Percentiles rank a stretch among this genome's conserved stretches.
Evolutionary conservation across 192 early-diverging fungal species (phyloP).

Genomic region (Gryganskiella cystojenkinii): DNA sequence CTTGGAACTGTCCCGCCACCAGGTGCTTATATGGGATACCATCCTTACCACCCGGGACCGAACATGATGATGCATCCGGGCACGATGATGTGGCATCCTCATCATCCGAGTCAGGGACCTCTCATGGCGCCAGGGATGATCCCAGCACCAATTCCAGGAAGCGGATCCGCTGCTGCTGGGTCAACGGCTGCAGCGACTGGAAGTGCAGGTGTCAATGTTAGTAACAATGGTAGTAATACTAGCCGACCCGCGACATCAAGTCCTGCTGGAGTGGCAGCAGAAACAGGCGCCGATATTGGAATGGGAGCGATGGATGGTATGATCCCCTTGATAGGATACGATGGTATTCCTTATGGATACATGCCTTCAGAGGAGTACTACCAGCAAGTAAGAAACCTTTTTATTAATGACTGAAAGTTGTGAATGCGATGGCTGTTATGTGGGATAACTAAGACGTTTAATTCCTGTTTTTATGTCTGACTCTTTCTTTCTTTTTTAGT

Average conservation of each 20-base stretch:
- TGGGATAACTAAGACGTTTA: neutral
- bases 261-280: neutral
- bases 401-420: constrained; percentile 2
- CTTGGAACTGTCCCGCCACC: no score
- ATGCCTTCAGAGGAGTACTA: constrained; percentile 36
- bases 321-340: constrained; percentile 39
- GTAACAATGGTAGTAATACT: neutral
- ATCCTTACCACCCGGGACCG: constrained; percentile 24
- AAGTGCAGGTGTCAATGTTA: neutral
- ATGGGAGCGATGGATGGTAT: constrained; percentile 29
- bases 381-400: constrained; percentile 17
- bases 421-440: neutral
- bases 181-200: neutral
- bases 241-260: constrained; percentile 11
- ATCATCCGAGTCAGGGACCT: constrained; percentile 32
- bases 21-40: constrained; percentile 22
- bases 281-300: neutral
- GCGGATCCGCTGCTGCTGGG: neutral
- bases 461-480: no score
- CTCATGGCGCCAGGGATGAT: constrained; percentile 16
- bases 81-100: constrained; percentile 31
- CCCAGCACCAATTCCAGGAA: neutral
- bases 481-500: no score
- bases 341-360: constrained; percentile 39
- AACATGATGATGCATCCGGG: constrained; percentile 28